Evolutionary conservation across 2,329 filamentous ascomycete species (phyloP).

Genomic region (Aphanocladium album): DNA sequence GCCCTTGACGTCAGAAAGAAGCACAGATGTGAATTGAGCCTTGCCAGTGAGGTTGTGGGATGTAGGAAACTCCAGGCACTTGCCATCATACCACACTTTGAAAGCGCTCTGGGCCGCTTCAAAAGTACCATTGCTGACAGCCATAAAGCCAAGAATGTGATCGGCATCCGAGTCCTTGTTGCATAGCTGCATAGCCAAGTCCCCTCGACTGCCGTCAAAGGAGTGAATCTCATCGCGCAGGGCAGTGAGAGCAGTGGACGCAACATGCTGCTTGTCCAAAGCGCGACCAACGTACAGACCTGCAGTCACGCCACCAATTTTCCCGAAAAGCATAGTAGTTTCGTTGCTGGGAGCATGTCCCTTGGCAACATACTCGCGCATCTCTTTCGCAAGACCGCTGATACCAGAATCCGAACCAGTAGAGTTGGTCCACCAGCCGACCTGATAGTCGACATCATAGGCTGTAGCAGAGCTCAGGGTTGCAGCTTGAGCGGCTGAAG

Average conservation of each 20-base stretch:
- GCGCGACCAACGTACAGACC: not conserved
- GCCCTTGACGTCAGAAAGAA: not conserved
- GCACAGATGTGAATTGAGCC: not conserved
- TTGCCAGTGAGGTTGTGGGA: constrained; percentile 1
- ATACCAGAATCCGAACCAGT: not conserved
- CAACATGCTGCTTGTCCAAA: not conserved
- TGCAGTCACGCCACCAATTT: not conserved
- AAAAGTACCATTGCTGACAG: constrained; percentile 3
- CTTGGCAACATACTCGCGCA: constrained; percentile 2
- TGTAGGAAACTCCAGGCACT: not conserved
- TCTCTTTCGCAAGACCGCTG: not conserved
- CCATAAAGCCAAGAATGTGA: constrained; percentile 8
- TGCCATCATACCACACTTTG: not conserved
- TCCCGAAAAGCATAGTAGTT: not conserved
- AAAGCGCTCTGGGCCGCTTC: not conserved
- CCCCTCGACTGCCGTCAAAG: not conserved
- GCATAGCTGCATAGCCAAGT: not conserved
- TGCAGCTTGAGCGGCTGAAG: not conserved
- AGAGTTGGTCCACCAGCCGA: constrained; percentile 1
- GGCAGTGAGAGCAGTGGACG: not conserved
- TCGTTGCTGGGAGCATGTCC: not conserved
- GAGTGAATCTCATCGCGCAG: constrained; percentile 1
- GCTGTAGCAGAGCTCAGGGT: not conserved
- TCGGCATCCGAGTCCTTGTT: not conserved
- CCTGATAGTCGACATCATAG: not conserved